Base-by-base conservation (phyloP, 2,329 filamentous ascomycete genomes). In the Stylonectria norvegica region DNA sequence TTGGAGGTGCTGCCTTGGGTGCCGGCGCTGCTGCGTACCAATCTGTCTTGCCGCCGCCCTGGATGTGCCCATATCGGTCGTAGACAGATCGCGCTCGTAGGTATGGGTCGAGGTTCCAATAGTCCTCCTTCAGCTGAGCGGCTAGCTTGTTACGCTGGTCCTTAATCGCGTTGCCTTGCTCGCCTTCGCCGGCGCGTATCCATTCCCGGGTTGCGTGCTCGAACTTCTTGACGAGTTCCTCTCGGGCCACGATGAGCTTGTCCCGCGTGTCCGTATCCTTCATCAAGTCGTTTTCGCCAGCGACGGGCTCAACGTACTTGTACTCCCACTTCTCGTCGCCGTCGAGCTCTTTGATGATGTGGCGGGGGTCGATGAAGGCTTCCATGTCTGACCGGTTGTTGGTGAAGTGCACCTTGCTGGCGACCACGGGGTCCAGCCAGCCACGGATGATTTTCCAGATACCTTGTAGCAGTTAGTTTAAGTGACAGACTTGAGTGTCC, bases 341-440 rank as follows among this genome's bases (percentile, higher is more conserved):
- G 16, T 89, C 91, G 4, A 96, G 75, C 48, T 95, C 90, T 57
- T 84, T 86, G 43, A 85, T 78, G 49, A 97, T 86, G 34, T 83
- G 81, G 32, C 72, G 71, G 27, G 72, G 72, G 9, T 81, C 75
- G 41, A 98, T 85, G 60, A 85, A 96, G 40, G 81, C 72, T 49
- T 86, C 79, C 38, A 98, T 72, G 38, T 96, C 91, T 39, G 85
- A 76, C 40, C 81, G 70, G 52, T 81, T 88, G 59, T 89, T 93
- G 42, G 87, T 93, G 64, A 97, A 97, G 63, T 96, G 83, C 15
- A 98, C 85, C 66, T 98, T 98, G 59, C 79, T 76, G 17, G 93
- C 93, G 19, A 98, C 91, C 4, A 98, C 91, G 2, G 93, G 93
- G 62, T 98, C 93, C 25, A 98, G 79, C 93, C 93, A 98, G 53